Evolutionary conservation across 2,329 filamentous ascomycete species (phyloP), one percentile per base, ranked within the genome.

Genomic region (Alternaria arborescens): DNA sequence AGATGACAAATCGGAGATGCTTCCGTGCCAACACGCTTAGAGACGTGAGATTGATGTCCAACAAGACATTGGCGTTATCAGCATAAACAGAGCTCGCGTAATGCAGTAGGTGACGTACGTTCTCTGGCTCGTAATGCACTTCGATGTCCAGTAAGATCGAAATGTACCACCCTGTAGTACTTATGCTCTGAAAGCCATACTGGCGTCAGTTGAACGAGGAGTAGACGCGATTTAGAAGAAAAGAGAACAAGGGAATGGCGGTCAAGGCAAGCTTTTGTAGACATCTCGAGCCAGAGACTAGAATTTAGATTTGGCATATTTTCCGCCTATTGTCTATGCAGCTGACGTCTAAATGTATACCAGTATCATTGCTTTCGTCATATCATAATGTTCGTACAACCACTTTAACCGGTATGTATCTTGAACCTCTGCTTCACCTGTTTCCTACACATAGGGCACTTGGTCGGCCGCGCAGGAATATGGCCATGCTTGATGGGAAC

Each of bases 391-490:
- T 43, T 40, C 20, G 8, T 22, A 18, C 55, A 32, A 5, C 46
- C 32, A 12, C 11, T 50, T 60, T 30, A 70, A 30, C 70, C 68
- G 3, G 67, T 69, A 46, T 75, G 74, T 20, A 78, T 77, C 66
- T 68, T 78, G 36, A 81, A 76, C 67, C 82, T 78, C 68, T 82
- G 80, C 68, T 79, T 81, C 12, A 83, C 78, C 42, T 68, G 67
- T 71, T 81, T 82, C 61, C 82, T 71, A 63, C 82, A 84, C 58
- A 82, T 79, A 3, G 82, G 82, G 70, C 82, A 84, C 42, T 77
- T 79, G 4, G 75, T 77, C 14, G 63, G 65, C 16, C 76, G 70
- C n/a, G 67, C 52, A 18, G 82, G 81, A 32, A 80, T 70, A 67
- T 82, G 80, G 28, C 75, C 68, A 57, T 78, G 72, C 68, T 77